phyloP scores from a whole-genome alignment of 140 eudicot species.

The Ambrosia hybrid region DNA sequence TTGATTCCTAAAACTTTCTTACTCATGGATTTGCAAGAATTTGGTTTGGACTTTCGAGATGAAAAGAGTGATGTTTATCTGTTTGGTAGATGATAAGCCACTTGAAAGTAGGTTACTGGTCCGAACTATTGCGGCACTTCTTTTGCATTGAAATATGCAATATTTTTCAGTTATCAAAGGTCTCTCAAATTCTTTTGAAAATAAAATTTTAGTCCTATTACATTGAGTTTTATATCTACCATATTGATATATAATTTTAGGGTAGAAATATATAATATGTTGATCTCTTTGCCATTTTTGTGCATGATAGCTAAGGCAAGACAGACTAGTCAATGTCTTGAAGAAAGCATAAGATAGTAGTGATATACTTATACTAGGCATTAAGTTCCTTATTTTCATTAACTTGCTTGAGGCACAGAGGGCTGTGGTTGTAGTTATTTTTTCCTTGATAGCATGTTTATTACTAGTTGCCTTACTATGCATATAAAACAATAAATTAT shows the following conservation, averaged over 20 bases:
- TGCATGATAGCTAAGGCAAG: neutral
- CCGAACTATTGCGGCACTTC: neutral
- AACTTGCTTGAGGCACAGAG: neutral
- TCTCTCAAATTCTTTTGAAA: neutral
- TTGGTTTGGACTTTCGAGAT: too few species aligned
- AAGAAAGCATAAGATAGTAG: conserved; percentile 2
- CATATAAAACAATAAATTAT: neutral
- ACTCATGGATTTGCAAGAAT: too few species aligned
- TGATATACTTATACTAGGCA: conserved; percentile 6
- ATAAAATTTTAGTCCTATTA: neutral
- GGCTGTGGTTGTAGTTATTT: neutral
- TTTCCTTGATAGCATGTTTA: neutral
- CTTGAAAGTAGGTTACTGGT: too few species aligned
- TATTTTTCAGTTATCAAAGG: neutral
- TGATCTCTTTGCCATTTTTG: conserved; percentile 3
- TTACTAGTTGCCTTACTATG: neutral
- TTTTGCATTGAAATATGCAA: neutral
- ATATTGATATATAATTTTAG: conserved; percentile 2
- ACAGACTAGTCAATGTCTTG: conserved; percentile 1
- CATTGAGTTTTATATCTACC: neutral
- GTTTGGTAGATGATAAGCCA: neutral
- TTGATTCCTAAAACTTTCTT: too few species aligned
- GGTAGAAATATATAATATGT: neutral
- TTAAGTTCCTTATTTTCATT: neutral
- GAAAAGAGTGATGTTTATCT: too few species aligned